phyloP scores from a whole-genome alignment of 2,329 filamentous ascomycete genomes.

The Chrysosporium queenslandicum region DNA sequence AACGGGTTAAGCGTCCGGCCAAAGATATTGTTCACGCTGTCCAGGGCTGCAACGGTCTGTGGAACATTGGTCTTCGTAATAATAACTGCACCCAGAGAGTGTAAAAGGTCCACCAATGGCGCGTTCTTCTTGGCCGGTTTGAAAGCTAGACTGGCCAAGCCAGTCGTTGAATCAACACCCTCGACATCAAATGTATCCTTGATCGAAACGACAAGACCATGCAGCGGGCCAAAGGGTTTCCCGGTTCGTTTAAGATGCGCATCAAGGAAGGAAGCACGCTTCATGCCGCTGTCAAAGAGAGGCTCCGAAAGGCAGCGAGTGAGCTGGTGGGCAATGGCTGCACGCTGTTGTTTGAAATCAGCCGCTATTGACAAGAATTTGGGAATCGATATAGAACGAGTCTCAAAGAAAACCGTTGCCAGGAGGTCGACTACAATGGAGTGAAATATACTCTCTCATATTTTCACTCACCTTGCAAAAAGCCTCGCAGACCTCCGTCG shows the following conservation, averaged over 20 bases:
- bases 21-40: slow-evolving; percentile 53
- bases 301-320: slow-evolving; percentile 45
- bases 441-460: background rate
- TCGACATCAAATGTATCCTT: slow-evolving; percentile 41
- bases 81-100: slow-evolving; percentile 53
- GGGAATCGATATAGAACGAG: background rate
- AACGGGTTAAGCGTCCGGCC: slow-evolving; percentile 55
- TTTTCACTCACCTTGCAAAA: slow-evolving; percentile 43
- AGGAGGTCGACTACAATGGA: too few relatives aligned
- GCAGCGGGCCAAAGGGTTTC: slow-evolving; percentile 47
- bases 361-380: background rate
- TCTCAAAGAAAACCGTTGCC: too few relatives aligned
- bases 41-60: slow-evolving; percentile 46
- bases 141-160: slow-evolving; percentile 51
- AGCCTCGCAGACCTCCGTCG: slow-evolving; percentile 42
- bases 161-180: slow-evolving; percentile 46
- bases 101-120: slow-evolving; percentile 48
- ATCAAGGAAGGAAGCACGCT: slow-evolving; percentile 43
- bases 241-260: slow-evolving; percentile 32
- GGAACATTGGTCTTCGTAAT: slow-evolving; percentile 63
- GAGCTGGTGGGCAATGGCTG: slow-evolving; percentile 34
- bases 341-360: slow-evolving; percentile 22
- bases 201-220: slow-evolving; percentile 50
- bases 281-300: slow-evolving; percentile 42
- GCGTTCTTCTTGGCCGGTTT: slow-evolving; percentile 49